Conservation (phyloP, 2,329 filamentous ascomycete genomes). For the Talaromyces albobiverticillius region DNA sequence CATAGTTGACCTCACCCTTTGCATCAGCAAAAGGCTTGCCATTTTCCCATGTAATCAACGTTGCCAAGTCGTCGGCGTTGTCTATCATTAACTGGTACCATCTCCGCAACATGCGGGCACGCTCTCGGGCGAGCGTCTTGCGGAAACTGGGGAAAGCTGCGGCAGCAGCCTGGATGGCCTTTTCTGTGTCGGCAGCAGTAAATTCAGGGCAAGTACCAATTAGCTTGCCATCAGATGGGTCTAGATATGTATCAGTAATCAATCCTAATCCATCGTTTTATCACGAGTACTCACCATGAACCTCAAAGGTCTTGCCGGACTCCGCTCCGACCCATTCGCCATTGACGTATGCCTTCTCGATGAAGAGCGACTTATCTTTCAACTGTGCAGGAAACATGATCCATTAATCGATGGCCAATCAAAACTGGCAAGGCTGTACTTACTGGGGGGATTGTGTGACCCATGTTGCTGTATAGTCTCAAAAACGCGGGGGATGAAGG, state of each 20-base stretch:
- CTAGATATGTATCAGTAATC: constrained; percentile 39
- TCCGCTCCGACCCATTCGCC: constrained; percentile 85
- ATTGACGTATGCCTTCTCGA: constrained; percentile 81
- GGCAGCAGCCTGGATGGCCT: constrained; percentile 79
- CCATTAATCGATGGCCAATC: not conserved
- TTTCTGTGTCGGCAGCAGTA: constrained; percentile 70
- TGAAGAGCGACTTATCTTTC: constrained; percentile 77
- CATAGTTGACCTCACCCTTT: constrained; percentile 58
- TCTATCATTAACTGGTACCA: constrained; percentile 67
- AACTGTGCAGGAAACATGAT: constrained; percentile 50
- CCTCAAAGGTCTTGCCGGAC: constrained; percentile 89
- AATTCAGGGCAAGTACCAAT: constrained; percentile 84
- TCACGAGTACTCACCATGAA: constrained; percentile 57
- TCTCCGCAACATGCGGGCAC: constrained; percentile 60
- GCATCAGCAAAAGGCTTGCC: constrained; percentile 64
- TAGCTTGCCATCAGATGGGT: constrained; percentile 76
- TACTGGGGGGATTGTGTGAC: constrained; percentile 40
- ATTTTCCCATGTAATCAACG: constrained; percentile 67
- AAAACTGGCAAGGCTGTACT: constrained; percentile 13
- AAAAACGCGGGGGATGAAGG: constrained; percentile 27
- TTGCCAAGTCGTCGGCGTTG: constrained; percentile 64
- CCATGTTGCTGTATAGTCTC: constrained; percentile 42
- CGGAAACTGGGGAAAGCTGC: constrained; percentile 64
- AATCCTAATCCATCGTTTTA: not conserved
- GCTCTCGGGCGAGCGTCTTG: constrained; percentile 59